A percentile compares a stretch with the other conserved stretches of the same genome.
These are phyloP conservation scores for Petasospora rhodanensis DNA, from an alignment of 1,139 yeast species.

Conservation along the genomic window DNA sequence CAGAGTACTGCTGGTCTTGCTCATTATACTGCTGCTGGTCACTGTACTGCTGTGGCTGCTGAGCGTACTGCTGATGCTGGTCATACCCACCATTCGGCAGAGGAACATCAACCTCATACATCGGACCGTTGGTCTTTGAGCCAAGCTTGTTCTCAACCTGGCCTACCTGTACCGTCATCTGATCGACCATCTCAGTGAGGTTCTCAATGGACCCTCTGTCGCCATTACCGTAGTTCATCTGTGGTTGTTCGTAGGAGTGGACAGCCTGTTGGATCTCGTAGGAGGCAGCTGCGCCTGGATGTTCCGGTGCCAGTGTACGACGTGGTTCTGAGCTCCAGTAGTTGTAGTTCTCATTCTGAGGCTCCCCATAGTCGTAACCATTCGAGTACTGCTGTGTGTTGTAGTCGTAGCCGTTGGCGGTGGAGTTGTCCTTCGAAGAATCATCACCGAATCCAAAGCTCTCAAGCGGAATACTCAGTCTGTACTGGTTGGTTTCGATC, in stretches of 20 bases:
- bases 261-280: constrained; percentile 8
- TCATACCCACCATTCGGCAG: constrained; percentile 6
- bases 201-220: constrained; percentile 17
- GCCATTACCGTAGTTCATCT: too few relatives aligned
- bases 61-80: constrained; percentile 1
- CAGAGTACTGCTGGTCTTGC: neutral
- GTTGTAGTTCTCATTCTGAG: constrained; percentile 6
- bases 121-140: constrained; percentile 3
- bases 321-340: constrained; percentile 11
- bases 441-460: constrained; percentile 18
- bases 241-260: constrained; percentile 4
- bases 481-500: constrained; percentile 25
- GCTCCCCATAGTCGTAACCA: constrained; percentile 4
- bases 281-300: constrained; percentile 2
- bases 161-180: constrained; percentile 27
- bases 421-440: neutral
- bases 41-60: neutral
- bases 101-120: constrained; percentile 11
- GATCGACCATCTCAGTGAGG: constrained; percentile 29
- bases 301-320: constrained; percentile 8
- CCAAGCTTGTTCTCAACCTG: constrained; percentile 22
- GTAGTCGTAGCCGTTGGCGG: constrained; percentile 1
- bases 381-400: constrained; percentile 1
- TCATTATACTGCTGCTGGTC: neutral
- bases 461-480: constrained; percentile 25